Percentiles rank a stretch among this genome's conserved stretches.
Evolutionary conservation across 2,329 filamentous ascomycete species (phyloP).

Genomic region (Scopulariopsis brevicaulis): DNA sequence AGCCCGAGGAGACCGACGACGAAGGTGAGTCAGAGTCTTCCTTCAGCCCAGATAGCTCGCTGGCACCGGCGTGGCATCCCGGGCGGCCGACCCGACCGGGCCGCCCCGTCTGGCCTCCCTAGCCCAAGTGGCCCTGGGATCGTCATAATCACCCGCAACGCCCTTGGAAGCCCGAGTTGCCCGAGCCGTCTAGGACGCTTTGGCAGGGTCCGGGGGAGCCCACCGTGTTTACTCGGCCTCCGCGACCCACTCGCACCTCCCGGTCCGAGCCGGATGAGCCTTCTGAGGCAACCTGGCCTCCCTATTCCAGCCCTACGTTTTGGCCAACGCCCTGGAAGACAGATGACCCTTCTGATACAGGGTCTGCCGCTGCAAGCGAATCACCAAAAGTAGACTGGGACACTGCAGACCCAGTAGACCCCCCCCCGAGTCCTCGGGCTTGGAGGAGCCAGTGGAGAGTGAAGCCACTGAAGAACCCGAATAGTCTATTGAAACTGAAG

Average conservation of each 20-base stretch:
- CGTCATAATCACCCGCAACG: background rate
- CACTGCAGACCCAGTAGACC: background rate
- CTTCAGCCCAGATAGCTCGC: too few relatives aligned
- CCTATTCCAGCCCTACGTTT: background rate
- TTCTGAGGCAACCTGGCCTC: background rate
- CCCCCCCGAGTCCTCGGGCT: background rate
- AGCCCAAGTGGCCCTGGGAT: too few relatives aligned
- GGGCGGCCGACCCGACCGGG: too few relatives aligned
- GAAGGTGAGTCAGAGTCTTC: slow-evolving; percentile 6
- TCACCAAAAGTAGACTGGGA: background rate
- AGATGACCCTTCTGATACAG: background rate
- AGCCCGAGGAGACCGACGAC: slow-evolving; percentile 10
- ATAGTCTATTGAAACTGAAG: background rate
- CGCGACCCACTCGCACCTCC: background rate
- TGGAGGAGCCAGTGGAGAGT: background rate
- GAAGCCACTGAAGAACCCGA: background rate
- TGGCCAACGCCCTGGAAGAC: background rate
- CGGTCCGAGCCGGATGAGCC: background rate
- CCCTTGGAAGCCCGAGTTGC: background rate
- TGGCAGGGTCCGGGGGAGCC: too few relatives aligned
- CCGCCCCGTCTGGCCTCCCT: slow-evolving; percentile 16
- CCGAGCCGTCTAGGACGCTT: background rate
- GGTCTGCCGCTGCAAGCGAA: background rate
- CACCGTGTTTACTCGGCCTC: background rate
- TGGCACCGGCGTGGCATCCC: too few relatives aligned